Evolutionary conservation across 371 early-diverging fungal genomes (phyloP), one percentile per base, ranked within the genome.

Genomic region (Mucor indicus): DNA sequence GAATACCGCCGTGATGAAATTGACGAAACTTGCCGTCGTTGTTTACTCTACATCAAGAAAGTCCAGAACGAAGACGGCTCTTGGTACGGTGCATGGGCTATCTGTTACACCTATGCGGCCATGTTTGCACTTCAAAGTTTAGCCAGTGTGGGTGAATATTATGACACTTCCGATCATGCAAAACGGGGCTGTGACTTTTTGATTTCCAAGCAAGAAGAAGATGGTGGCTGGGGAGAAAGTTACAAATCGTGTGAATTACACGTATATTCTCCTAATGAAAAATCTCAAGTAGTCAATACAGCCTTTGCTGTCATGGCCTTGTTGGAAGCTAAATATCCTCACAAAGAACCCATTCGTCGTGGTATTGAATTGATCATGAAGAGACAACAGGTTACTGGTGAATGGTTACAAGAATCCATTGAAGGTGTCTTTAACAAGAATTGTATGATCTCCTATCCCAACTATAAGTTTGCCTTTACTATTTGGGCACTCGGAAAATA

Each of bases 151-250:
- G 94, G 91, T 16, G 84, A 87, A 70, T 75, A 55, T 39, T 98
- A 95, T 58, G 74, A 84, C 15, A 93, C 85, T 63, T 67, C 66
- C 27, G 68, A 71, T 7, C 39, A 62, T 48, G 50, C 72, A 52
- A 69, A 71, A 48, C 23, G 62, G 50, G 56, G 86, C 0, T 98
- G 98, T 57, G 89, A 93, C 17, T 96, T 96, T 65, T 53, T 97
- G 48, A 63, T 92, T 23, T 69, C 82, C 11, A 90, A 91, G 52
- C 98, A 97, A 72, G 74, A 79, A 46, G 68, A 40, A 4, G 98
- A 98, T 55, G 98, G 98, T 50, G 98, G 98, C 3, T 98, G 98
- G 98, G 98, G 98, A 41, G 98, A 98, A 62, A 73, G 85, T 6
- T 98, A 93, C 76, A 86, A 89, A 81, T 82, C 92, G 2, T 92